Evolutionary conservation across 2,329 filamentous ascomycete genomes (phyloP), one percentile per base, ranked within the genome.

Genomic region (Colletotrichum somersetense): DNA sequence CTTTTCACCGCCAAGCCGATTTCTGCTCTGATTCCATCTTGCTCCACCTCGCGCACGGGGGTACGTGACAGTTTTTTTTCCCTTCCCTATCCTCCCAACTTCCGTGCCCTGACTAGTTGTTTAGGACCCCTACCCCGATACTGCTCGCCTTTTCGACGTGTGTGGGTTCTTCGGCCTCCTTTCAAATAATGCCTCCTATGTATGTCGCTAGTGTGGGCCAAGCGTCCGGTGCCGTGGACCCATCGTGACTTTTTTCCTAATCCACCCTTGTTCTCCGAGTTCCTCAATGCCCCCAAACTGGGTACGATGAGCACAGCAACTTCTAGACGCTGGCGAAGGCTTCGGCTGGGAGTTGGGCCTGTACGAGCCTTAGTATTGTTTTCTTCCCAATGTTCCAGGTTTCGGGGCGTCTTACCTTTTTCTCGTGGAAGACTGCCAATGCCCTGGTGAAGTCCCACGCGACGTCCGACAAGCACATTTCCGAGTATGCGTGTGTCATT

Each of bases 381-480:
- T 38, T 40, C 44, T 35, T 40, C 35, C 42, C 53, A 56, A 33
- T 18, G 50, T 56, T 71, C 16, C 40, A 48, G 48, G 59, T 64
- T 44, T 38, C 38, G 61, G 53, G 7, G n/a, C 55, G 38, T 77
- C 85, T 79, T 84, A 92, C 93, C 86, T 91, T 94, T 69, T 93
- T 91, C 75, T 91, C 88, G 74, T 91, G 88, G 79, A 97, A 98
- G 42, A 93, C 89, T 66, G 87, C 84, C 75, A 95, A 83, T 2
- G 95, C 96, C 75, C 89, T 88, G 48, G 93, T 89, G 61, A 95
- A 89, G 79, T 97, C 89, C 94, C 95, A 98, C 48, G 87, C 89
- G 68, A 92, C 93, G 71, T 95, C 91, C 3, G 89, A 87, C 20
- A 98, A 86, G 77, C 96, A 98, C 85, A 97, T 89, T 75, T 91